Percentiles rank a stretch among this genome's conserved stretches.
Evolutionary conservation across 2,329 filamentous ascomycete species (phyloP).

Genomic region (Beauveria medogensis): DNA sequence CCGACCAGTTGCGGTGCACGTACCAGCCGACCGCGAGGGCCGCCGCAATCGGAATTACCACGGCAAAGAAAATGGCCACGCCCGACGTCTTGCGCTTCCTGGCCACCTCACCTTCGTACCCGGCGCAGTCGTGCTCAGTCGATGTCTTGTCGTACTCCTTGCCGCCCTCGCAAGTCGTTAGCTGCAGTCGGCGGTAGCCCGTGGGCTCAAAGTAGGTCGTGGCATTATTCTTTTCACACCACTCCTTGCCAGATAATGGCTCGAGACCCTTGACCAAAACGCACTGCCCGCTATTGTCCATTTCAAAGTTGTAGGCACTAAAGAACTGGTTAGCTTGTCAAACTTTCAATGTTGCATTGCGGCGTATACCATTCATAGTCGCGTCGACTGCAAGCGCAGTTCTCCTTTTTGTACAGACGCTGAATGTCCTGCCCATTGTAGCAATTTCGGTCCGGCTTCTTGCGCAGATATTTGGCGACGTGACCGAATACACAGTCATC

Average conservation of each 20-base stretch:
- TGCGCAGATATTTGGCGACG: slow-evolving; percentile 80
- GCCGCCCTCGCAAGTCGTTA: slow-evolving; percentile 79
- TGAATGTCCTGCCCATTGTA: slow-evolving; percentile 71
- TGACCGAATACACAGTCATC: slow-evolving; percentile 90
- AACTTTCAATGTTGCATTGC: background rate
- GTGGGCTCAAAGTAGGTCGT: slow-evolving; percentile 76
- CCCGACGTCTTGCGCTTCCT: slow-evolving; percentile 62
- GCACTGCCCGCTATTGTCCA: slow-evolving; percentile 69
- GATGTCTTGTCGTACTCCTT: slow-evolving; percentile 62
- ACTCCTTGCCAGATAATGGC: slow-evolving; percentile 44
- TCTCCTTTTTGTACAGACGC: slow-evolving; percentile 62
- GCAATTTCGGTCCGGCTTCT: slow-evolving; percentile 70
- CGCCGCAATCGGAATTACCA: slow-evolving; percentile 64
- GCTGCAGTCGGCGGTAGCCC: slow-evolving; percentile 80
- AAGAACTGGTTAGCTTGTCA: slow-evolving; percentile 18
- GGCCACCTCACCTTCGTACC: slow-evolving; percentile 75
- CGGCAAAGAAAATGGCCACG: slow-evolving; percentile 74
- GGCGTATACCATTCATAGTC: slow-evolving; percentile 83
- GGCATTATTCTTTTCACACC: slow-evolving; percentile 53
- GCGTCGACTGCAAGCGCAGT: slow-evolving; percentile 74
- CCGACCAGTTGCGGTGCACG: slow-evolving; percentile 75
- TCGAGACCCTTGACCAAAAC: slow-evolving; percentile 63
- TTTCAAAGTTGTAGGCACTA: slow-evolving; percentile 90
- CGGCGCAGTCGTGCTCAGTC: slow-evolving; percentile 52
- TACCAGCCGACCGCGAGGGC: slow-evolving; percentile 74